Evolutionary conservation across 768 basidiomycete species (phyloP), one percentile per base, ranked within the genome.

Genomic region (Naganishia onofrii): DNA sequence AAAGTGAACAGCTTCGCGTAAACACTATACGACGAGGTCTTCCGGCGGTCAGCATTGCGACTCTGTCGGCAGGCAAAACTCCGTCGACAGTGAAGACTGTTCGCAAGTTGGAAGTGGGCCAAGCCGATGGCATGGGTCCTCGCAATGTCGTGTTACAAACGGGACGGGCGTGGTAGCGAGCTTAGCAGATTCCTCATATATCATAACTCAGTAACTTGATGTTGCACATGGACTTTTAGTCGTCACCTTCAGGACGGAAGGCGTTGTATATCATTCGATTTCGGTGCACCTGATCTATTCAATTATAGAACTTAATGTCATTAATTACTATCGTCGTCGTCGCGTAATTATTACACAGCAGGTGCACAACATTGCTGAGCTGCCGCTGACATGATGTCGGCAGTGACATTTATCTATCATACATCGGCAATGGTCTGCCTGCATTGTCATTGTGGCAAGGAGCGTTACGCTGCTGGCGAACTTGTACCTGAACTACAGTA

Each of bases 61-160:
- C 36, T 10, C 46, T 9, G 12, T 31, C 34, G 8, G 31, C 44
- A 2, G 26, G 31, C 12, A 46, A 69, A 29, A 52, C 46, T n/a
- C 56, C 56, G 3, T 58, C 68, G 32, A 69, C 68, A 12, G 1
- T 51, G 13, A 31, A 44, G 5, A n/a, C 57, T 0, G 57, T 60
- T 3, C 58, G 53, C 9, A 60, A 63, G 21, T 51, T 69, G 31
- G 56, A 69, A 23, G 57, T 69, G 5, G 68, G 68, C 1, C 57
- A 69, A 48, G 57, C 44, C 2, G 44, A 56, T 28, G 68, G 68
- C 26, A 69, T 69, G 29, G 68, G 68, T 23, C 68, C 57, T 15
- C 60, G 60, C 23, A 46, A 42, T 28, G 60, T 42, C 19, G 38
- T 42, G 17, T 42, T 17, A n/a, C 36, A 36, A 28, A 19, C 36